These are phyloP conservation scores for Brassica carinata DNA, from an alignment of 345 rosid species.

Conservation along the genomic window DNA sequence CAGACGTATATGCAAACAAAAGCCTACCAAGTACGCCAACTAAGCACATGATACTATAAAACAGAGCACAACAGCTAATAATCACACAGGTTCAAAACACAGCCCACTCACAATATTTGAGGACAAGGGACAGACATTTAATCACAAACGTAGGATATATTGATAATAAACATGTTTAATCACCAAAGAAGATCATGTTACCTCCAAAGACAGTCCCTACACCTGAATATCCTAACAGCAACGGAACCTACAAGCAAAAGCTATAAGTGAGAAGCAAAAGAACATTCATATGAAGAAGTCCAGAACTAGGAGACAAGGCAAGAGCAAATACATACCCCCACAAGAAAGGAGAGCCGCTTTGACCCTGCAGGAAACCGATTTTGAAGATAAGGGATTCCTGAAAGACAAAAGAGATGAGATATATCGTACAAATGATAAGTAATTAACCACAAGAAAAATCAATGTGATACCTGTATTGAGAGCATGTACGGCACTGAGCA, in stretches of 20 bases:
- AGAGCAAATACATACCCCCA: conserved; percentile 54
- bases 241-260: conserved; percentile 63
- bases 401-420: conserved; percentile 30
- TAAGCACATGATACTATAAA: too few relatives aligned
- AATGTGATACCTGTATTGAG: conserved; percentile 64
- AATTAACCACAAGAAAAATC: conserved; percentile 12
- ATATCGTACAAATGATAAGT: neutral
- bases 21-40: too few relatives aligned
- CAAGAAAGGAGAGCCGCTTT: conserved; percentile 78
- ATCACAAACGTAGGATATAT: neutral
- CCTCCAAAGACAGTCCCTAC: conserved; percentile 94
- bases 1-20: too few relatives aligned
- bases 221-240: conserved; percentile 71
- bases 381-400: conserved; percentile 81
- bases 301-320: neutral
- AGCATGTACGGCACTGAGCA: conserved; percentile 89
- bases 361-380: conserved; percentile 78
- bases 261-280: conserved; percentile 1
- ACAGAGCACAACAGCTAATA: neutral
- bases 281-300: neutral
- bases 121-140: neutral
- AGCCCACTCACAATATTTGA: neutral
- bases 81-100: conserved; percentile 6
- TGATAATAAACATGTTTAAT: neutral
- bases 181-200: conserved; percentile 31